phyloP scores from a whole-genome alignment of 1,284 basidiomycete genomes.

The Porphyrellus sp. region DNA sequence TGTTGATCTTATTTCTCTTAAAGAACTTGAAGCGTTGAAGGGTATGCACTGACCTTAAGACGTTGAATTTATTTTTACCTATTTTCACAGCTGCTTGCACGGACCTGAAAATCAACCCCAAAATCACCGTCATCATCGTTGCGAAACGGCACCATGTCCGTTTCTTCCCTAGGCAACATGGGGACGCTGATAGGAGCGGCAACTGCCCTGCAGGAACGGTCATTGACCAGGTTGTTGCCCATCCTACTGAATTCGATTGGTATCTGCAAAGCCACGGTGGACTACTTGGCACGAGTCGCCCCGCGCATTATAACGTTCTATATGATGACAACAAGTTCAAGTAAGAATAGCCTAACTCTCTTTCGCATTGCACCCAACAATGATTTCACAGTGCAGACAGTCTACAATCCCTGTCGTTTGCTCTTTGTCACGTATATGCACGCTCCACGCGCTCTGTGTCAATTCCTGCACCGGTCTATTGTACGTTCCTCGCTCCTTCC shows the following conservation, averaged over 20 bases:
- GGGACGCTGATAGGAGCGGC: conserved; percentile 60
- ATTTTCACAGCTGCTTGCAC: conserved; percentile 50
- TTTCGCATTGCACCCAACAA: conserved; percentile 4
- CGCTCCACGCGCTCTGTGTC: conserved; percentile 81
- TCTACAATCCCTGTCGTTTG: conserved; percentile 68
- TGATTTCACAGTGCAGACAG: conserved; percentile 51
- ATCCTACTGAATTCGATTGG: conserved; percentile 78
- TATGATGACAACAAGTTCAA: conserved; percentile 57
- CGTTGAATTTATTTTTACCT: conserved; percentile 12
- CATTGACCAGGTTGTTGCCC: conserved; percentile 65
- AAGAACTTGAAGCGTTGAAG: conserved; percentile 57
- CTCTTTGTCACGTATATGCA: conserved; percentile 79
- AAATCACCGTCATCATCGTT: conserved; percentile 72
- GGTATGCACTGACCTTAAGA: conserved; percentile 36
- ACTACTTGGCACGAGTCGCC: conserved; percentile 60
- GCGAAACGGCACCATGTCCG: conserved; percentile 77
- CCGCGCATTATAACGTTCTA: conserved; percentile 68
- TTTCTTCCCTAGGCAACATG: conserved; percentile 60
- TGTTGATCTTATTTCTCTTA: not conserved
- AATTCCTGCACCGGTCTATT: conserved; percentile 81
- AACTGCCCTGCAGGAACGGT: conserved; percentile 77
- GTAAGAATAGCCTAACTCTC: conserved; percentile 27
- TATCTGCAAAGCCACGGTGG: conserved; percentile 77
- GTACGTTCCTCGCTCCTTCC: conserved; percentile 41
- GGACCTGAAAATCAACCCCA: conserved; percentile 53